A percentile compares a stretch with the other conserved stretches of the same genome.
These are phyloP conservation scores for Chalciporus chontae DNA, from an alignment of 768 basidiomycete species.

Conservation along the genomic window DNA sequence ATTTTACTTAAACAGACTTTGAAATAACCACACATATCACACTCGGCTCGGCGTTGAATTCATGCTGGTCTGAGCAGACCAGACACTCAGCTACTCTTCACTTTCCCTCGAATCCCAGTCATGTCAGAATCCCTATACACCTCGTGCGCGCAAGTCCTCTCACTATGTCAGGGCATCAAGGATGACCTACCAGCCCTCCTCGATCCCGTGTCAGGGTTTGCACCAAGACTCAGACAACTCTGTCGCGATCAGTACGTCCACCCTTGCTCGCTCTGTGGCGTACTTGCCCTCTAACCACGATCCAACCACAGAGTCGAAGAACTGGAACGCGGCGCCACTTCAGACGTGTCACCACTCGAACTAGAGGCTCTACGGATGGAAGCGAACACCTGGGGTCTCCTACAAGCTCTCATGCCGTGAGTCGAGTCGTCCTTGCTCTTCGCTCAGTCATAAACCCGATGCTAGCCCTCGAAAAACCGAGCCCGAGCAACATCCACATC, in stretches of 20 bases:
- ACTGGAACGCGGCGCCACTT: slow-evolving; percentile 40
- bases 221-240: slow-evolving; percentile 54
- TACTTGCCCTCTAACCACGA: not conserved
- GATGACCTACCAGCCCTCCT: slow-evolving; percentile 59
- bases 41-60: too few species aligned
- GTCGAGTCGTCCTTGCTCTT: slow-evolving; percentile 27
- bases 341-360: slow-evolving; percentile 44
- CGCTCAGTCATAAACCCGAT: not conserved
- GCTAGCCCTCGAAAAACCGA: slow-evolving; percentile 67
- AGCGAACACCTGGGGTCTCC: slow-evolving; percentile 75
- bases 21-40: too few species aligned
- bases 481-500: slow-evolving; percentile 41
- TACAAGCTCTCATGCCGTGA: slow-evolving; percentile 76
- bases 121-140: slow-evolving; percentile 47
- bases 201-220: slow-evolving; percentile 66
- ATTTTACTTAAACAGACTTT: too few species aligned
- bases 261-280: not conserved
- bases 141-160: slow-evolving; percentile 67
- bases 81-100: not conserved
- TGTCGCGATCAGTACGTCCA: slow-evolving; percentile 55
- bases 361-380: slow-evolving; percentile 67
- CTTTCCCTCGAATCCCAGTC: not conserved
- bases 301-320: slow-evolving; percentile 46
- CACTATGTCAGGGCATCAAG: slow-evolving; percentile 51
- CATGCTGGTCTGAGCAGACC: not conserved